A percentile compares a stretch with the other conserved stretches of the same genome.
These are phyloP conservation scores for Erodium maritimum DNA, from an alignment of 345 rosid genomes.

Conservation along the genomic window DNA sequence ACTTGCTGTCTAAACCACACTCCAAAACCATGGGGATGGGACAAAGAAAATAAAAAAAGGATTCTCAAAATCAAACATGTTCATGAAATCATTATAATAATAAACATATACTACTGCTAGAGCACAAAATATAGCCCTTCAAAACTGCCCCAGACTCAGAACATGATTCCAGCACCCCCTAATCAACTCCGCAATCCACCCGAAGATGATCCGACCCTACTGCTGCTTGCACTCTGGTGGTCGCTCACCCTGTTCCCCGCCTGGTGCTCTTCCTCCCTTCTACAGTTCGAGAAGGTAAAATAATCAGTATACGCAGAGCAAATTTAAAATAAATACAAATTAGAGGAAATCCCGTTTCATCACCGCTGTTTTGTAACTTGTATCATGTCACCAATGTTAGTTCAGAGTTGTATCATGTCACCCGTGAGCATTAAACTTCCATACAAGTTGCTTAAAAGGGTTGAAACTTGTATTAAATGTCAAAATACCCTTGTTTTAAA, in stretches of 20 bases:
- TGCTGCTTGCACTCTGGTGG: constrained; percentile 99
- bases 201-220: constrained; percentile 18
- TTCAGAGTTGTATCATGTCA: too few species aligned
- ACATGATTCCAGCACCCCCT: background rate
- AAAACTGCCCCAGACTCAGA: background rate
- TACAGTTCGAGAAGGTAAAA: constrained; percentile 6
- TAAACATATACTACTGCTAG: background rate
- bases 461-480: too few species aligned
- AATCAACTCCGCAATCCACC: background rate
- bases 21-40: background rate
- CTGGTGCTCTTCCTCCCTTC: constrained; percentile 47
- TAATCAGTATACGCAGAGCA: too few species aligned
- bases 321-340: too few species aligned
- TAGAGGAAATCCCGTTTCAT: too few species aligned
- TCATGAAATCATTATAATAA: background rate
- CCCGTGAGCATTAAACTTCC: too few species aligned
- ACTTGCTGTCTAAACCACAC: too few species aligned
- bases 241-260: constrained; percentile 55
- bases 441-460: too few species aligned
- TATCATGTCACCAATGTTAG: too few species aligned
- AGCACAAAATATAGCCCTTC: background rate
- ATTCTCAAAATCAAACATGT: background rate
- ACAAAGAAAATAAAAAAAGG: background rate
- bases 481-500: too few species aligned
- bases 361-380: too few species aligned